phyloP scores from a whole-genome alignment of 345 rosid species.

The Mercurialis annua region DNA sequence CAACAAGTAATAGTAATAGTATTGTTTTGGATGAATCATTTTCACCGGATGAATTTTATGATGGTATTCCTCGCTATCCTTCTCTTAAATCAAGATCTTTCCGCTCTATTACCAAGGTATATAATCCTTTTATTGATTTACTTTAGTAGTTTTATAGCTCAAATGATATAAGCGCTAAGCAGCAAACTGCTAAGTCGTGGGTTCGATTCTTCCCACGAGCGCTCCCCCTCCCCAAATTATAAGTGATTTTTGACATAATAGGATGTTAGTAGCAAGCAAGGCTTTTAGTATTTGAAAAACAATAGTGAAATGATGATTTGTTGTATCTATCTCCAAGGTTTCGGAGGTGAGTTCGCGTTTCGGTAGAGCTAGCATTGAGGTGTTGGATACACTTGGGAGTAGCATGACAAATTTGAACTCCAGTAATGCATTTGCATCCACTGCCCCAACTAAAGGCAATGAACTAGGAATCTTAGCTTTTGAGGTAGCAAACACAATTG shows the following conservation, averaged over 20 bases:
- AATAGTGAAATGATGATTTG: no score
- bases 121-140: neutral
- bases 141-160: neutral
- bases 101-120: constrained; percentile 63
- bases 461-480: constrained; percentile 77
- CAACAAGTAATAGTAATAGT: no score
- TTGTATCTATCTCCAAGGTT: no score
- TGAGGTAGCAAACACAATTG: constrained; percentile 94
- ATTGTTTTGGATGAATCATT: constrained; percentile 26
- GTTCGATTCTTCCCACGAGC: no score
- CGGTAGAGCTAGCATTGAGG: constrained; percentile 91
- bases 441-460: constrained; percentile 66
- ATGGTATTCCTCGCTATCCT: constrained; percentile 62
- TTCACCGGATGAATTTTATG: constrained; percentile 45
- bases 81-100: constrained; percentile 45
- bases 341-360: constrained; percentile 62
- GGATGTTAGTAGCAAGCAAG: no score
- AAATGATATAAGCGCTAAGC: no score
- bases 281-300: no score
- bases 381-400: constrained; percentile 90
- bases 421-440: constrained; percentile 57
- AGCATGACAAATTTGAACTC: constrained; percentile 79
- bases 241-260: no score
- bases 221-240: no score
- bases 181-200: no score